Percentiles rank a stretch among this genome's conserved stretches.
phyloP scores from a whole-genome alignment of 116 monocot genomes.

The Phalaenopsis hybrid region DNA sequence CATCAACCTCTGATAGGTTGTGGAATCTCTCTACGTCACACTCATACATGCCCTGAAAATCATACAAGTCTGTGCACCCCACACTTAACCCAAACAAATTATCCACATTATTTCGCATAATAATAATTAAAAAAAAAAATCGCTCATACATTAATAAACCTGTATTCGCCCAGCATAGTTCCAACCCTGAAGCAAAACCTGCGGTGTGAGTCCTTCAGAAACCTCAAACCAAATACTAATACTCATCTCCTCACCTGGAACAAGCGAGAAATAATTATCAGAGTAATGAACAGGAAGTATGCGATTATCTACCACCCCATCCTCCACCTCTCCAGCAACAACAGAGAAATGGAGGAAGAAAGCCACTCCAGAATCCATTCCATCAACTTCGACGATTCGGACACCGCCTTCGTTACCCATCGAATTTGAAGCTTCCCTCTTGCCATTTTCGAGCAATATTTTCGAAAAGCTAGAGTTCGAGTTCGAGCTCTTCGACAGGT shows the following conservation, averaged over 20 bases:
- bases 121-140: neutral
- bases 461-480: neutral
- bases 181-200: conserved; percentile 68
- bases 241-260: conserved; percentile 63
- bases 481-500: conserved; percentile 37
- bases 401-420: neutral
- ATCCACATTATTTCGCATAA: too few species aligned
- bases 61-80: too few species aligned
- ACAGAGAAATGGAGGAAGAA: conserved; percentile 89
- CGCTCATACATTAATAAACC: neutral
- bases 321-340: conserved; percentile 35
- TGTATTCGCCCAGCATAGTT: conserved; percentile 36
- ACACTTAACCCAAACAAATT: too few species aligned
- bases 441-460: neutral
- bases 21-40: too few species aligned
- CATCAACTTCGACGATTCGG: conserved; percentile 24
- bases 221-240: conserved; percentile 61
- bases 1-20: too few species aligned
- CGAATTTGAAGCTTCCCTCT: conserved; percentile 6
- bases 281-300: conserved; percentile 95
- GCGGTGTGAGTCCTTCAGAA: conserved; percentile 56
- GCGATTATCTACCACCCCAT: conserved; percentile 41
- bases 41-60: too few species aligned
- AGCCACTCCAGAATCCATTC: conserved; percentile 56
- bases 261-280: conserved; percentile 82